phyloP scores from a whole-genome alignment of 1,139 yeast species.

The Zygotorulaspora mrakii region DNA sequence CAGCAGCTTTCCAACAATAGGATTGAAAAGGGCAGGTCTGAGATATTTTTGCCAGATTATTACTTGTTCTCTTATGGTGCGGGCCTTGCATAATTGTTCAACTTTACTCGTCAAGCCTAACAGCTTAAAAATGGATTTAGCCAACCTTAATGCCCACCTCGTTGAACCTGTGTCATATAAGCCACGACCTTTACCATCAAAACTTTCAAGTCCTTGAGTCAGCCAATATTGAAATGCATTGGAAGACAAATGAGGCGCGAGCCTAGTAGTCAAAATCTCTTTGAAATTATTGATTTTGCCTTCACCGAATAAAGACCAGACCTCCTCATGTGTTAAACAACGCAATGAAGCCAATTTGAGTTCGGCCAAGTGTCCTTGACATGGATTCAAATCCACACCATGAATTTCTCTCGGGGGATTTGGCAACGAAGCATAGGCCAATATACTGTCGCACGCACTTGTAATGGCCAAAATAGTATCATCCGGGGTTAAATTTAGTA shows the following conservation, averaged over 20 bases:
- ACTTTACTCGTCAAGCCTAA: slow-evolving; percentile 55
- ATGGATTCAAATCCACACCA: slow-evolving; percentile 81
- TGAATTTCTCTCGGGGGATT: slow-evolving; percentile 73
- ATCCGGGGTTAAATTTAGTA: slow-evolving; percentile 54
- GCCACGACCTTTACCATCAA: slow-evolving; percentile 53
- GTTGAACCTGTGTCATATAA: slow-evolving; percentile 79
- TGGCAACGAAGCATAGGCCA: slow-evolving; percentile 68
- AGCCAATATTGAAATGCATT: slow-evolving; percentile 81
- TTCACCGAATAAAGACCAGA: slow-evolving; percentile 74
- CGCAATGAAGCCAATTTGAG: slow-evolving; percentile 70
- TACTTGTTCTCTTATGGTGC: slow-evolving; percentile 57
- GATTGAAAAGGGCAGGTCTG: slow-evolving; percentile 68
- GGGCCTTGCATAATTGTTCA: slow-evolving; percentile 53
- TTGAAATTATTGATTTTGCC: slow-evolving; percentile 57
- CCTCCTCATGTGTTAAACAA: slow-evolving; percentile 52
- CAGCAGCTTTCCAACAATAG: slow-evolving; percentile 59
- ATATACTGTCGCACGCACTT: slow-evolving; percentile 79
- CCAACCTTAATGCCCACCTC: slow-evolving; percentile 76
- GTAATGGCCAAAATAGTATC: slow-evolving; percentile 81
- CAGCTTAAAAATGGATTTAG: slow-evolving; percentile 53
- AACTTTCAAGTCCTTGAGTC: slow-evolving; percentile 56
- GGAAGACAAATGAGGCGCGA: slow-evolving; percentile 71
- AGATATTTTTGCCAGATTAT: slow-evolving; percentile 58
- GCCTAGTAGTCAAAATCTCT: slow-evolving; percentile 50
- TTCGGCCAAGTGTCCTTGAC: slow-evolving; percentile 76